A percentile compares a stretch with the other conserved stretches of the same genome.
Conservation (phyloP, 192 early-diverging fungal genomes). For the Dispira parvispora region DNA sequence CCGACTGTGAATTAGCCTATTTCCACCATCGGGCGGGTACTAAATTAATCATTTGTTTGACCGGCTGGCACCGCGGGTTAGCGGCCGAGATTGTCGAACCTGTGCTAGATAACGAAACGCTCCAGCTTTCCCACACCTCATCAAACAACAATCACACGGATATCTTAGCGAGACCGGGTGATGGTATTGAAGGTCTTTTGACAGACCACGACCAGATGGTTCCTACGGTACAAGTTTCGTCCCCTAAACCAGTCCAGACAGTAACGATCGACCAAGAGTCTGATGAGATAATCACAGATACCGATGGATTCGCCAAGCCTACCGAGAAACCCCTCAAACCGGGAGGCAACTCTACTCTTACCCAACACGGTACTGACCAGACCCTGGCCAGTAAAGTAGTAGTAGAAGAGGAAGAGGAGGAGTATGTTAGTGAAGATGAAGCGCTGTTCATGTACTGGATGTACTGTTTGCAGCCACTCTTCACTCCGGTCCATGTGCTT, state of each 20-base stretch:
- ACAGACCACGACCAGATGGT: neutral
- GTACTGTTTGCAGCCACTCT: conserved; percentile 1
- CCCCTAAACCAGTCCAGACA: too few relatives aligned
- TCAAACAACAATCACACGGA: neutral
- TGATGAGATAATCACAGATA: neutral
- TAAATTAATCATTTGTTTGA: neutral
- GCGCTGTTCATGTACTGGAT: neutral
- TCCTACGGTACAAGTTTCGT: neutral
- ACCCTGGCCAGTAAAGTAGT: neutral
- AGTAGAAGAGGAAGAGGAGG: neutral
- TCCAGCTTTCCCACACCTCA: neutral
- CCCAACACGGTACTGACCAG: neutral
- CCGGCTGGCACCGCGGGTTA: neutral
- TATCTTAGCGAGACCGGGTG: neutral
- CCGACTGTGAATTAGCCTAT: neutral
- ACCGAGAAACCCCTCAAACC: neutral
- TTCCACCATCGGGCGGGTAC: neutral
- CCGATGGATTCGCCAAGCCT: neutral
- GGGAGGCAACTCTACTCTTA: neutral
- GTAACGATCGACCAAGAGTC: neutral
- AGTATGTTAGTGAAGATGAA: neutral
- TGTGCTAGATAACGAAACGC: neutral
- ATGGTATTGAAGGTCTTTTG: neutral
- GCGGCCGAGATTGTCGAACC: neutral
- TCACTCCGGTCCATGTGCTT: neutral